phyloP scores from a whole-genome alignment of 2,329 filamentous ascomycete genomes.

The Magnaporthiopsis incrustans region DNA sequence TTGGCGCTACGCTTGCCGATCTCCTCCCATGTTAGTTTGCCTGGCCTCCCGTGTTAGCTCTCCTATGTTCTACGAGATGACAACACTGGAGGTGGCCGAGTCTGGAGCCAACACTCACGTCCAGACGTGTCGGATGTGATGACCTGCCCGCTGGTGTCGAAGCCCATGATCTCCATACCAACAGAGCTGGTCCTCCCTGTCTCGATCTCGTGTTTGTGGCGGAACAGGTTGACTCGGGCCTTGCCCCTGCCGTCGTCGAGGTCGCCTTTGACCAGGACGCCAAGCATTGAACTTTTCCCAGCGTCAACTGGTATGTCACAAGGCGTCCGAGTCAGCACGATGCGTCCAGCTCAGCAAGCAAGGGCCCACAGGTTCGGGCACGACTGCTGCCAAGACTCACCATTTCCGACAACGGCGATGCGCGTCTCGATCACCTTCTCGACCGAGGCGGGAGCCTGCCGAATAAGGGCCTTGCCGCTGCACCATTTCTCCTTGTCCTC shows the following conservation, averaged over 20 bases:
- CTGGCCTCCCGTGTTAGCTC: conserved; percentile 21
- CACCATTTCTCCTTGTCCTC: conserved; percentile 69
- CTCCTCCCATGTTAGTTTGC: conserved; percentile 86
- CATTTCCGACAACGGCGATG: conserved; percentile 95
- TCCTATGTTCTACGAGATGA: neutral
- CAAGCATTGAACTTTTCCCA: conserved; percentile 92
- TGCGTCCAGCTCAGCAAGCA: neutral
- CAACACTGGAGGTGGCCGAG: no score
- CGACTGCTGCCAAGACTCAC: conserved; percentile 28
- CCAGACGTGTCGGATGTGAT: conserved; percentile 76
- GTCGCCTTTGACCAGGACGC: conserved; percentile 89
- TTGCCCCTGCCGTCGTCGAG: conserved; percentile 92
- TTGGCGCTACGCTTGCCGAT: conserved; percentile 93
- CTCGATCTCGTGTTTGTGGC: conserved; percentile 97
- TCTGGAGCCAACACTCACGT: conserved; percentile 41
- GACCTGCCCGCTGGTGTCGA: conserved; percentile 78
- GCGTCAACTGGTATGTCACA: conserved; percentile 63
- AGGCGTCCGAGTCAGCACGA: conserved; percentile 11
- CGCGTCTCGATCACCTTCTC: conserved; percentile 92
- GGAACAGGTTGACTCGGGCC: conserved; percentile 89
- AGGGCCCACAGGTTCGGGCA: neutral
- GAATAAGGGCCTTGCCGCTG: conserved; percentile 79
- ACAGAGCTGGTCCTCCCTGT: conserved; percentile 92
- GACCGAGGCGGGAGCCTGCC: conserved; percentile 62
- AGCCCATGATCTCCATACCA: conserved; percentile 98